Conservation (phyloP, 768 basidiomycete genomes). For the Collybia sp. region DNA sequence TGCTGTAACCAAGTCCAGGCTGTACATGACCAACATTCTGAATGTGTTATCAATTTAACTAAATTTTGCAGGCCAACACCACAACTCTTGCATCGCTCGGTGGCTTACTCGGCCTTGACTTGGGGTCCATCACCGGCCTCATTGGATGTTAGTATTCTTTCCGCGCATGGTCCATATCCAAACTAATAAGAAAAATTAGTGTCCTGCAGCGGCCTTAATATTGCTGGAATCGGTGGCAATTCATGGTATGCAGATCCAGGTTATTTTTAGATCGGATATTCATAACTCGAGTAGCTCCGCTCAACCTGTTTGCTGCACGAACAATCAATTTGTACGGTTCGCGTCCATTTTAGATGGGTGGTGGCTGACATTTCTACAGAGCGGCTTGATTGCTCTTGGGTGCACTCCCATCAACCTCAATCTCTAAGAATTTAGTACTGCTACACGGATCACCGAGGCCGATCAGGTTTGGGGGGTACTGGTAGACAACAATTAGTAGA, state of each 20-base stretch:
- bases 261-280: neutral
- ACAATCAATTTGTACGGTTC: slow-evolving; percentile 7
- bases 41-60: neutral
- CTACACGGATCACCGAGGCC: neutral
- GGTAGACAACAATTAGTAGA: no score
- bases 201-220: slow-evolving; percentile 10
- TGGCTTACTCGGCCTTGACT: slow-evolving; percentile 8
- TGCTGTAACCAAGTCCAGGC: slow-evolving; percentile 16
- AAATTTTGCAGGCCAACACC: no score
- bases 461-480: no score
- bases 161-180: no score
- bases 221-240: slow-evolving; percentile 7
- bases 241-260: slow-evolving; percentile 8
- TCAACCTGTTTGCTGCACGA: slow-evolving; percentile 15
- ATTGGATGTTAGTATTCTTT: neutral
- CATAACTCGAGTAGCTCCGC: slow-evolving; percentile 7
- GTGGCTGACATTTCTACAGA: neutral
- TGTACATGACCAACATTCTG: slow-evolving; percentile 4
- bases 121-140: slow-evolving; percentile 7
- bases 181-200: slow-evolving; percentile 2
- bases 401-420: slow-evolving; percentile 9
- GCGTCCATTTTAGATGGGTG: neutral
- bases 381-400: slow-evolving; percentile 9
- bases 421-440: slow-evolving; percentile 1
- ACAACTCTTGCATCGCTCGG: neutral